These are phyloP conservation scores for Racocetra persica DNA, from an alignment of 371 early-diverging fungal genomes.

Conservation along the genomic window DNA sequence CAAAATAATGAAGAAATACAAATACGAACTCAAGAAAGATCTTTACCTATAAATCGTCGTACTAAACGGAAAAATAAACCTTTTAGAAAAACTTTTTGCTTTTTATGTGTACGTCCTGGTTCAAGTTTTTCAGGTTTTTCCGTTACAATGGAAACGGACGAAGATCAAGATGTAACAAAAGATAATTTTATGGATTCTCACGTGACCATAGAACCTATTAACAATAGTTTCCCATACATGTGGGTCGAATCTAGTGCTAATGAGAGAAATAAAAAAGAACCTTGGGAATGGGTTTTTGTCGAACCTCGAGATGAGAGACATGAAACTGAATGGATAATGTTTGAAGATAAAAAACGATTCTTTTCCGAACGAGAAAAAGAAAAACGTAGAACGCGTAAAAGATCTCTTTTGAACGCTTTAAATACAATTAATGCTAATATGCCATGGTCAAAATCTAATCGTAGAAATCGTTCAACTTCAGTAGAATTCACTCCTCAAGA, in stretches of 20 bases:
- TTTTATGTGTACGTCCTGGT: slow-evolving; percentile 7
- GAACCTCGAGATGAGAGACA: slow-evolving; percentile 30
- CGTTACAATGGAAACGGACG: neutral
- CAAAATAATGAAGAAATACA: neutral
- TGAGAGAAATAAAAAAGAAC: neutral
- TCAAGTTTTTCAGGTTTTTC: neutral
- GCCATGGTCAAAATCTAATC: too few relatives aligned
- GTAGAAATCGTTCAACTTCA: too few relatives aligned
- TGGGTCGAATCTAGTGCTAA: slow-evolving; percentile 33
- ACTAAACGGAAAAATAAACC: neutral
- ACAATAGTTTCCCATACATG: slow-evolving; percentile 35
- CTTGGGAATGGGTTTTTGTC: slow-evolving; percentile 41
- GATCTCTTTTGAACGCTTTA: too few relatives aligned
- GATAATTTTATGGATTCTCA: neutral
- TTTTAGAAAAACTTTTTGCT: neutral
- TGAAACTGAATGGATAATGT: slow-evolving; percentile 39
- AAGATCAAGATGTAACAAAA: slow-evolving; percentile 1
- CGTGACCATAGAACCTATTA: slow-evolving; percentile 36
- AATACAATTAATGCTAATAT: too few relatives aligned
- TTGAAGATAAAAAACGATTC: slow-evolving; percentile 24
- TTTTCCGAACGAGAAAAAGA: neutral
- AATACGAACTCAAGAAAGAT: neutral
- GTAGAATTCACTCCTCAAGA: too few relatives aligned
- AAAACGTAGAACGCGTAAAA: too few relatives aligned
- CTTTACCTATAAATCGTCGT: too few relatives aligned